A percentile compares a stretch with the other conserved stretches of the same genome.
These are phyloP conservation scores for Ceratobasidium sp. DNA, from an alignment of 1,284 basidiomycete genomes.

Conservation along the genomic window DNA sequence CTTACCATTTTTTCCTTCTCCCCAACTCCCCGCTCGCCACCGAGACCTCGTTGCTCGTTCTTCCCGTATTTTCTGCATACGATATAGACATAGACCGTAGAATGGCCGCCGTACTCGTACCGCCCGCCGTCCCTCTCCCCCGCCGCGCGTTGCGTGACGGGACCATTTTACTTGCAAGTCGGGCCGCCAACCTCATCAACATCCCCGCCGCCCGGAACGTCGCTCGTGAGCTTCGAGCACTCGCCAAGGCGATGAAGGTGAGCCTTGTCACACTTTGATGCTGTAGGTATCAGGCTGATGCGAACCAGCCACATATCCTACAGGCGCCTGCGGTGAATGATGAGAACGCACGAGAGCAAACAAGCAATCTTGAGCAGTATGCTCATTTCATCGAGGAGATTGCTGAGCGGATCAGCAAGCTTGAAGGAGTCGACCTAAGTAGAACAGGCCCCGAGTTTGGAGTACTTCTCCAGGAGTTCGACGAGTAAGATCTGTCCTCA, in stretches of 20 bases:
- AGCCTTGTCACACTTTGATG: background rate
- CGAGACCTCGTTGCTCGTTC: too few species aligned
- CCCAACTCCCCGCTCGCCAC: too few species aligned
- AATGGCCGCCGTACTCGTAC: background rate
- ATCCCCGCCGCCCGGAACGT: background rate
- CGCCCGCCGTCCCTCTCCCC: background rate
- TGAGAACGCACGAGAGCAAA: background rate
- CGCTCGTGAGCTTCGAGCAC: background rate
- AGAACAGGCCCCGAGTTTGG: background rate
- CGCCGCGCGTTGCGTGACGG: background rate
- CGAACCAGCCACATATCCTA: constrained; percentile 7
- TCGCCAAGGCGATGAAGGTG: background rate
- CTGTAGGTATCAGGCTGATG: constrained; percentile 1
- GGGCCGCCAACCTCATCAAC: background rate
- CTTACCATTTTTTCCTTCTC: too few species aligned
- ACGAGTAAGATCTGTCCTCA: background rate
- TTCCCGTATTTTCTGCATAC: too few species aligned
- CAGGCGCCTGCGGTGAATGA: background rate
- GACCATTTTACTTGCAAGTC: background rate
- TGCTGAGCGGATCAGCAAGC: background rate
- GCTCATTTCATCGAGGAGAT: background rate
- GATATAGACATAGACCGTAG: too few species aligned
- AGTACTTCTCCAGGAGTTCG: background rate
- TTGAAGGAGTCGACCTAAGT: too few species aligned
- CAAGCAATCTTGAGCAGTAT: background rate